These are phyloP conservation scores for Emericellopsis atlantica DNA, from an alignment of 2,329 filamentous ascomycete species.

Conservation along the genomic window DNA sequence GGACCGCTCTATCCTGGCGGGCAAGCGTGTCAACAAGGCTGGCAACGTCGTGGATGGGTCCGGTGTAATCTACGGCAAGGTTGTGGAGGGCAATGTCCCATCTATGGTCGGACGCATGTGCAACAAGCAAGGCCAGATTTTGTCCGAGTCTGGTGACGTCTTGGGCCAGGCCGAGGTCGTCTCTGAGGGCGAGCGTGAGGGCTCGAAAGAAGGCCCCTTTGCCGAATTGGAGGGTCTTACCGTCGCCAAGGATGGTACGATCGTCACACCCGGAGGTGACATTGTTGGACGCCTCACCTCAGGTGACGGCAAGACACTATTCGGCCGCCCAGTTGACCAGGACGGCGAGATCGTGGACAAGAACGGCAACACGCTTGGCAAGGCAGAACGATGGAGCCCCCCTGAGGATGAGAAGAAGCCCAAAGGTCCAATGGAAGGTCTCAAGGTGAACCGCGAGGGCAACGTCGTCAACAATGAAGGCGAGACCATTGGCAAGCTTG, in stretches of 20 bases:
- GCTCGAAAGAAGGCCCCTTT: conserved; percentile 54
- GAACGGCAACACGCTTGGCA: conserved; percentile 49
- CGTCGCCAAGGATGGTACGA: conserved; percentile 56
- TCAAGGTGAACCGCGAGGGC: conserved; percentile 44
- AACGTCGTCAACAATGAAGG: conserved; percentile 46
- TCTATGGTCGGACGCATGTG: conserved; percentile 56
- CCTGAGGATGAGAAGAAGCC: conserved; percentile 34
- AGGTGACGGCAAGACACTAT: conserved; percentile 60
- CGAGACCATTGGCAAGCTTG: conserved; percentile 52
- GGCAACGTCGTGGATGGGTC: conserved; percentile 46
- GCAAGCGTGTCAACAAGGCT: conserved; percentile 60
- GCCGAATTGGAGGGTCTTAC: conserved; percentile 52
- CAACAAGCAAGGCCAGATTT: conserved; percentile 58
- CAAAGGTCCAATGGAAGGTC: conserved; percentile 37
- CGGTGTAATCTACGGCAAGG: conserved; percentile 47
- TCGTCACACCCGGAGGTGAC: conserved; percentile 54
- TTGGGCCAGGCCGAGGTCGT: conserved; percentile 58
- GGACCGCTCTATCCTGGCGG: conserved; percentile 50
- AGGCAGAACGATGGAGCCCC: conserved; percentile 48
- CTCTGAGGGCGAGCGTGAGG: conserved; percentile 51
- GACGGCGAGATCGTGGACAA: conserved; percentile 74
- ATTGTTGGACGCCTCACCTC: conserved; percentile 59
- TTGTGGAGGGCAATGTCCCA: conserved; percentile 54
- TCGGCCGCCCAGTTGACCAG: conserved; percentile 64
- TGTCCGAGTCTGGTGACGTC: conserved; percentile 60